Percentiles rank a stretch among this genome's conserved stretches.
Conservation (phyloP, 306 rosid genomes). For the Cucurbita argyrosperma region DNA sequence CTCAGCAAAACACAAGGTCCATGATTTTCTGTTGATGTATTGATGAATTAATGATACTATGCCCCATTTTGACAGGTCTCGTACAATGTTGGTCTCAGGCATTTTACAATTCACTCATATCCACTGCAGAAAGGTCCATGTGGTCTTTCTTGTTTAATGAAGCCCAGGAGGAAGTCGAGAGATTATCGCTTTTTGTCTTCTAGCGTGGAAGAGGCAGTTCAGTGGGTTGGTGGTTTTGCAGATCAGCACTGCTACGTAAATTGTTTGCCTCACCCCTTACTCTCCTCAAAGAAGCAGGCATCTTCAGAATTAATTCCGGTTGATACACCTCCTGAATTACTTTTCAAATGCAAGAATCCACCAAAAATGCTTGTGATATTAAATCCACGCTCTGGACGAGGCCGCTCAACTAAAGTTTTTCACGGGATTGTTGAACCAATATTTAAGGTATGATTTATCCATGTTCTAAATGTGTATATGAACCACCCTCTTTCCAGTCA, state of each 20-base stretch:
- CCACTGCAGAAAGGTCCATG: conserved; percentile 59
- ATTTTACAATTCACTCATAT: conserved; percentile 81
- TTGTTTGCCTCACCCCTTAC: conserved; percentile 91
- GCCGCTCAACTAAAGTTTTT: conserved; percentile 94
- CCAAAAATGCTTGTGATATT: conserved; percentile 94
- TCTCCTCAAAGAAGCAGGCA: conserved; percentile 89
- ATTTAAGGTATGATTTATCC: conserved; percentile 43
- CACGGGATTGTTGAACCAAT: conserved; percentile 77
- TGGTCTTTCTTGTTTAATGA: conserved; percentile 66
- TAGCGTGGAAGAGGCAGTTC: conserved; percentile 74
- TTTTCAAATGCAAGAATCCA: conserved; percentile 81
- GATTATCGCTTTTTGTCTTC: conserved; percentile 80
- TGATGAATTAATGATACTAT: conserved; percentile 16
- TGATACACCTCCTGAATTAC: conserved; percentile 88
- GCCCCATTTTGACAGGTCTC: conserved; percentile 55
- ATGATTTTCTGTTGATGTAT: conserved; percentile 7
- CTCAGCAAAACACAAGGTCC: conserved; percentile 9
- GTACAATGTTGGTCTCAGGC: conserved; percentile 86
- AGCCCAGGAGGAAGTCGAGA: conserved; percentile 52
- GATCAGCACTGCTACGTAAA: conserved; percentile 88
- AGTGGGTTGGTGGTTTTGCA: conserved; percentile 96
- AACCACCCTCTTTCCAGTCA: not conserved
- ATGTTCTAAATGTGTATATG: not conserved
- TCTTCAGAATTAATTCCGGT: conserved; percentile 71
- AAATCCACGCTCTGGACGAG: conserved; percentile 92